These are phyloP conservation scores for Solanum rostratum DNA, from an alignment of 257 asterid genomes.

Conservation along the genomic window DNA sequence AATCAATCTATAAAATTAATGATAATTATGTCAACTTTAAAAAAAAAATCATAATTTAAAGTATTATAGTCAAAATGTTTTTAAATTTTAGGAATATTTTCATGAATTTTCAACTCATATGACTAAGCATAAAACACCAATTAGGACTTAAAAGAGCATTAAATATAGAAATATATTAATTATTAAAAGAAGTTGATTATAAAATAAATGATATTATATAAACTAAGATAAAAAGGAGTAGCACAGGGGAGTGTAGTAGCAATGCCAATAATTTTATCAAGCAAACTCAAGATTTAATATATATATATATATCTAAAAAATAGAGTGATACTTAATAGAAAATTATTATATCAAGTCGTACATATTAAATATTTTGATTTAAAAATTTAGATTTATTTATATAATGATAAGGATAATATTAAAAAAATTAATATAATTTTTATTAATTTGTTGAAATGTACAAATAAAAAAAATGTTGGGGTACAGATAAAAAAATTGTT, in stretches of 20 bases:
- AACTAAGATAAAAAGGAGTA: not conserved
- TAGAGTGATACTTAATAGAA: not conserved
- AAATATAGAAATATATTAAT: too few relatives aligned
- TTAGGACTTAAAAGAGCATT: too few relatives aligned
- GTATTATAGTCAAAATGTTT: too few relatives aligned
- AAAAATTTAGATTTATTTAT: not conserved
- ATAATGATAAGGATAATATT: not conserved
- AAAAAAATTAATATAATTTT: not conserved
- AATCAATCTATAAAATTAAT: not conserved
- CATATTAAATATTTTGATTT: not conserved
- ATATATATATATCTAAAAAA: not conserved
- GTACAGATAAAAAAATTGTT: too few relatives aligned
- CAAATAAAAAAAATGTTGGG: not conserved
- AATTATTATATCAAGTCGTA: not conserved
- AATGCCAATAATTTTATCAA: not conserved
- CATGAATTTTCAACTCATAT: too few relatives aligned
- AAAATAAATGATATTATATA: not conserved
- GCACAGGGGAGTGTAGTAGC: not conserved
- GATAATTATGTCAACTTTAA: not conserved
- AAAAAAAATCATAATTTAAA: not conserved
- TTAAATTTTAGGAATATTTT: too few relatives aligned
- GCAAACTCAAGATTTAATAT: not conserved
- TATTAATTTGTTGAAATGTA: not conserved
- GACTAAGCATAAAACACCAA: too few relatives aligned
- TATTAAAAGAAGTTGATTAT: too few relatives aligned